Conservation (phyloP, 305 asterid species). For the Fraxinus sp. region DNA sequence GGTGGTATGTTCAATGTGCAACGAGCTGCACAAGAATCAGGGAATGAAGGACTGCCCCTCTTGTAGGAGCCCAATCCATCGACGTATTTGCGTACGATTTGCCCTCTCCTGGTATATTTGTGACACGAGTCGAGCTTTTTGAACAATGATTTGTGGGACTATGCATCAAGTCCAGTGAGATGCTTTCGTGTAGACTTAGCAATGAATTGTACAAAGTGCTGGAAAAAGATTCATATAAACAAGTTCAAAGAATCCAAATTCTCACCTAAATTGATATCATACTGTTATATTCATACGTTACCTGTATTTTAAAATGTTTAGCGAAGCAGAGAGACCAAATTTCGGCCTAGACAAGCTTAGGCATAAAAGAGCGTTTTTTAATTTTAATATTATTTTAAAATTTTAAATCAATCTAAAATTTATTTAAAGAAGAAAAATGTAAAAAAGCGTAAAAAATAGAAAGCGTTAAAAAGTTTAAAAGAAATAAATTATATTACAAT, state of each 20-base stretch:
- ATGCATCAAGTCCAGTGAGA: not conserved
- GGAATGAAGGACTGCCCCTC: constrained; percentile 99
- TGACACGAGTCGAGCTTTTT: constrained; percentile 22
- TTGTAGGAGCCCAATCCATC: constrained; percentile 76
- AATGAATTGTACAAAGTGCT: not conserved
- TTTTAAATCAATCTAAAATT: too few species aligned
- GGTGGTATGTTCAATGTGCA: constrained; percentile 78
- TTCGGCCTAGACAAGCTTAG: too few species aligned
- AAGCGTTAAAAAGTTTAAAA: too few species aligned
- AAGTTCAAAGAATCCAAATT: not conserved
- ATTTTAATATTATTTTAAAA: too few species aligned
- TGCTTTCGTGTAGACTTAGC: not conserved
- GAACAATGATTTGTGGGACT: constrained; percentile 44
- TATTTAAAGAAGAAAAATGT: too few species aligned
- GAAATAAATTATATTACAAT: too few species aligned
- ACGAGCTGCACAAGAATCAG: constrained; percentile 89
- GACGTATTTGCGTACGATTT: constrained; percentile 75
- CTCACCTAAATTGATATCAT: too few species aligned
- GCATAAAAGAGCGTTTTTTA: too few species aligned
- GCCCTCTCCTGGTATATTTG: constrained; percentile 41
- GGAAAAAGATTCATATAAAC: not conserved
- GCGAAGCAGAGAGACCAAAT: too few species aligned
- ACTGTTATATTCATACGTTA: too few species aligned
- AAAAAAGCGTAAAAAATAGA: too few species aligned
- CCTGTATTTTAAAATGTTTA: too few species aligned